phyloP scores from a whole-genome alignment of 2,329 filamentous ascomycete species.

The Colletotrichum australisinense region DNA sequence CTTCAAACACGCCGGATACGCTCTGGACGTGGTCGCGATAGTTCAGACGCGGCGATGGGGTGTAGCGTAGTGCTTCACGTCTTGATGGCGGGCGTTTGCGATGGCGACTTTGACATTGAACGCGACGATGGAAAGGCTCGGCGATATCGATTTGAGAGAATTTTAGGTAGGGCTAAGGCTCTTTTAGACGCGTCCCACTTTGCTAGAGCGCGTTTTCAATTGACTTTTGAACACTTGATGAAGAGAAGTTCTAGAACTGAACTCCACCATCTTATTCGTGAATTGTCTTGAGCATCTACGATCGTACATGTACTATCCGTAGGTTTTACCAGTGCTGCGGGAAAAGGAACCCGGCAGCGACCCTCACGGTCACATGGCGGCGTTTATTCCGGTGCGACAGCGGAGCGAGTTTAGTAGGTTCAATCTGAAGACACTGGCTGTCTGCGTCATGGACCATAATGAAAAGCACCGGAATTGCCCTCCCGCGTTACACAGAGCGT shows the following conservation, averaged over 20 bases:
- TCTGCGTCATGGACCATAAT: constrained; percentile 4
- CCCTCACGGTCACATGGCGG: neutral
- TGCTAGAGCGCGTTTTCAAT: neutral
- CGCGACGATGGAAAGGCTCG: neutral
- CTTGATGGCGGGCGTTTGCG: neutral
- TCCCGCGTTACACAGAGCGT: neutral
- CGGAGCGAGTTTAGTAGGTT: neutral
- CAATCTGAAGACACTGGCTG: neutral
- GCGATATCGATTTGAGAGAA: neutral
- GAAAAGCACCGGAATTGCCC: neutral
- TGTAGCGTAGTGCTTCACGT: too few species aligned
- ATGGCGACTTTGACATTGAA: neutral
- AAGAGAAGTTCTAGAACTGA: neutral
- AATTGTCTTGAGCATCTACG: too few species aligned
- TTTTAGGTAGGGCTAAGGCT: constrained; percentile 8
- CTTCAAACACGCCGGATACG: neutral
- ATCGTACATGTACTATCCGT: too few species aligned
- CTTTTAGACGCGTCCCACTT: constrained; percentile 30
- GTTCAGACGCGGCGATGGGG: too few species aligned
- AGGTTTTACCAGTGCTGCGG: neutral
- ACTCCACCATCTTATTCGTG: too few species aligned
- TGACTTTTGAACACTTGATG: neutral
- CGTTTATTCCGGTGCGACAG: neutral
- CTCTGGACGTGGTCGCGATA: neutral
- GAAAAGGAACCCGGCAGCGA: neutral